These are phyloP conservation scores for Pisolithus thermaeus DNA, from an alignment of 1,284 basidiomycete species.

Conservation along the genomic window DNA sequence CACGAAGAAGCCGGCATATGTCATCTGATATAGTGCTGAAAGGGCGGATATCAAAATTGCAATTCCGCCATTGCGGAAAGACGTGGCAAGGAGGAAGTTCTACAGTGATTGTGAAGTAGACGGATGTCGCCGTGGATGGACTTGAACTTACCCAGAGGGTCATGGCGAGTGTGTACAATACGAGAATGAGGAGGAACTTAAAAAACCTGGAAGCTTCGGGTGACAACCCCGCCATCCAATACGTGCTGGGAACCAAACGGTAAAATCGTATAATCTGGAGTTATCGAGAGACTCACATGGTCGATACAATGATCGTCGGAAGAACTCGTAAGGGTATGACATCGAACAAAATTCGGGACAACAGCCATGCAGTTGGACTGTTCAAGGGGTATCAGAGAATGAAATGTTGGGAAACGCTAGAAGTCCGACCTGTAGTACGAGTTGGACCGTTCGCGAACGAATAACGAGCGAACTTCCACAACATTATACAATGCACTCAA, in stretches of 20 bases:
- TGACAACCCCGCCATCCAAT: conserved; percentile 90
- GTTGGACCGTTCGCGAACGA: conserved; percentile 80
- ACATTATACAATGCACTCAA: conserved; percentile 85
- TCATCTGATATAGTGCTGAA: conserved; percentile 77
- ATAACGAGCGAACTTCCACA: conserved; percentile 74
- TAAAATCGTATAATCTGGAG: conserved; percentile 3
- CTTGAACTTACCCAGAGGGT: conserved; percentile 66
- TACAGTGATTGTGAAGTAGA: conserved; percentile 26
- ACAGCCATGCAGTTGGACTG: conserved; percentile 80
- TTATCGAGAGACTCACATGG: conserved; percentile 48
- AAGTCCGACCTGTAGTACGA: conserved; percentile 63
- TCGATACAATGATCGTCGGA: conserved; percentile 76
- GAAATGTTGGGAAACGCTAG: not conserved
- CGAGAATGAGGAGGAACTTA: conserved; percentile 76
- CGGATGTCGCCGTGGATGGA: not conserved
- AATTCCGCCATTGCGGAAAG: conserved; percentile 80
- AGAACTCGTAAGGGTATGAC: conserved; percentile 79
- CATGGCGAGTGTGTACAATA: conserved; percentile 75
- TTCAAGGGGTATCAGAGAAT: conserved; percentile 9
- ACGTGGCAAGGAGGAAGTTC: conserved; percentile 83
- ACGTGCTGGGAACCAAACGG: conserved; percentile 47
- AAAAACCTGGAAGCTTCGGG: conserved; percentile 66
- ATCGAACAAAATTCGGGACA: conserved; percentile 82
- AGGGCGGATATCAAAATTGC: conserved; percentile 81
- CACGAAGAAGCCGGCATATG: conserved; percentile 82